Evolutionary conservation across 2,329 filamentous ascomycete genomes (phyloP), one percentile per base, ranked within the genome.

Genomic region (Microsporum canis): DNA sequence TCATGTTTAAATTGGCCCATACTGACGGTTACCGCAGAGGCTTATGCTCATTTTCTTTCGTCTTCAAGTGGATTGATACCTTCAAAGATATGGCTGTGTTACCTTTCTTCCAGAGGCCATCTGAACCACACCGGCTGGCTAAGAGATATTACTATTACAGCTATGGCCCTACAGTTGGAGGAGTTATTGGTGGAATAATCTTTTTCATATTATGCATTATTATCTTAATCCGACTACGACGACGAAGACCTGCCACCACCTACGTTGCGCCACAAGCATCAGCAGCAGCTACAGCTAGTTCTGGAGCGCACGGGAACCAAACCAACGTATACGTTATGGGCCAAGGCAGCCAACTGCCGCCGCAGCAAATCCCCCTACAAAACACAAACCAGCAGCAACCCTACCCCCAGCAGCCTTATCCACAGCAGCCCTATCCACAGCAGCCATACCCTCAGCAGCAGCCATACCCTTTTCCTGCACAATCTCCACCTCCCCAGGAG

Each of bases 311-410:
- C 23, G 49, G 49, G 17, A 55, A 55, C n/a, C 31, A 34, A 36
- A 55, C 49, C 49, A 55, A 55, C 31, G 49, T 55, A n/a, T 55
- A 55, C 3, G 49, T 55, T 31, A 55, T 55, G 49, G 49, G 49
- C 1, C 33, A n/a, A 5, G 33, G 33, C 23, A 14, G 49, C 3
- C 49, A 12, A 8, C 14, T 38, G 49, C 49, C 49, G 1, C 49
- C 49, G 8, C 29, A 55, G 12, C 49, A 34, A 17, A 29, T 55
- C 23, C 49, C 49, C 5, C 14, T 55, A 12, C 33, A 55, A n/a
- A 55, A 55, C 49, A 23, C 23, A 31, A 55, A 5, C 23, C 49
- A 29, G 3, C 49, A 55, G n/a, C 43, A 47, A 8, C 49, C 49
- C 29, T 55, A 55, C 14, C n/a, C 49, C 4, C 49, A 55, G n/a